Evolutionary conservation across 2,329 filamentous ascomycete genomes (phyloP), one percentile per base, ranked within the genome.

Genomic region (Spiromastix sp.): DNA sequence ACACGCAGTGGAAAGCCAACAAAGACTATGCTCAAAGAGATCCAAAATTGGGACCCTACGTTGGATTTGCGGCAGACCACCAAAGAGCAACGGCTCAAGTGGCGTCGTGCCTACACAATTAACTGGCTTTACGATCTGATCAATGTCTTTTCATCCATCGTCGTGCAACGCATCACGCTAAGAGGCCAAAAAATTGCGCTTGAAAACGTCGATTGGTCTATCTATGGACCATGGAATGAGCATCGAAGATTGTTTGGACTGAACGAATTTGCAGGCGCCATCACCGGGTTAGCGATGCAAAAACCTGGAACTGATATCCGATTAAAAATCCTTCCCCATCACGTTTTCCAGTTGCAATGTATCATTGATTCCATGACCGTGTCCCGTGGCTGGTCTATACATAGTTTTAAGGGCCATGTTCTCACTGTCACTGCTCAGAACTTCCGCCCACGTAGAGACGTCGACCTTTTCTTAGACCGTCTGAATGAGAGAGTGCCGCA

Each of bases 41-140:
- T 67, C 10, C 41, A 40, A 0, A 42, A 57, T 20, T 71, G 64
- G 68, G 46, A 67, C 34, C 64, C 64, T 5, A 42, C 46, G 2
- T 48, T 66, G 9, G 42, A 68, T 36, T 48, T 70, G 5, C 41
- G 49, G 34, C 29, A 30, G 2, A 61, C 60, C 0, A 65, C 48
- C n/a, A 47, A 59, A 7, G 48, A 61, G 4, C 45, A 70, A 32
- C 49, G 63, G 15, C 25, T 66, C 3, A 48, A 55, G 6, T 72
- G 68, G 68, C 64, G 68, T 5, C 61, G 65, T 2, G 43, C 49
- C 0, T 71, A 68, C 35, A 68, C 62, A 2, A 67, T 72, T 40
- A 68, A 64, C 39, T 70, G 66, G 67, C 56, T 72, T 0, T 71
- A 70, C 39, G 66, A 70, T 36, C 43, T 72, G 4, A 63, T 71